Conservation (phyloP, 768 basidiomycete genomes). For the Hortiboletus campestris region DNA sequence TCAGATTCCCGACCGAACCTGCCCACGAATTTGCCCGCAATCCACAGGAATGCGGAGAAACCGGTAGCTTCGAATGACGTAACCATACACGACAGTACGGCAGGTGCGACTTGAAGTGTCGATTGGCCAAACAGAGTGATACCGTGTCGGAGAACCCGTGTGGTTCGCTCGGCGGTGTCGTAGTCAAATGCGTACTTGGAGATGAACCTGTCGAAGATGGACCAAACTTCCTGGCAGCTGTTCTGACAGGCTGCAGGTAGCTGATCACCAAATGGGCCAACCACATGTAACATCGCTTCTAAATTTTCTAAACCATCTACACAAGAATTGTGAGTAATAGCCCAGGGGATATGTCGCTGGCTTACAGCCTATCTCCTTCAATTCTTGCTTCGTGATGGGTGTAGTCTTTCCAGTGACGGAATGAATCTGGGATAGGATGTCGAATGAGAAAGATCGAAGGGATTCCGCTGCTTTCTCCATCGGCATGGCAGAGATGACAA, state of each 20-base stretch:
- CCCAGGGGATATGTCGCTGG: not conserved
- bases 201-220: slow-evolving; percentile 78
- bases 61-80: slow-evolving; percentile 76
- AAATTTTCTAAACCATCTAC: slow-evolving; percentile 87
- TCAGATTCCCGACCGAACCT: slow-evolving; percentile 72
- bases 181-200: slow-evolving; percentile 73
- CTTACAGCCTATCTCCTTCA: slow-evolving; percentile 68
- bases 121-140: slow-evolving; percentile 75
- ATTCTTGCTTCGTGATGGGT: slow-evolving; percentile 64
- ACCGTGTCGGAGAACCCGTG: slow-evolving; percentile 81
- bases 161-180: slow-evolving; percentile 77
- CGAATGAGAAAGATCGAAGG: slow-evolving; percentile 81
- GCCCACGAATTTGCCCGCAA: slow-evolving; percentile 81
- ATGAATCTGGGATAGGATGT: slow-evolving; percentile 79
- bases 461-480: slow-evolving; percentile 85
- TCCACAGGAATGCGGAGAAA: slow-evolving; percentile 89
- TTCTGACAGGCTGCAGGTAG: slow-evolving; percentile 77
- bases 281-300: slow-evolving; percentile 85
- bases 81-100: slow-evolving; percentile 74
- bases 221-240: slow-evolving; percentile 80
- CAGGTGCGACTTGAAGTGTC: slow-evolving; percentile 64
- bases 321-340: slow-evolving; percentile 9
- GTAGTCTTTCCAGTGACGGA: slow-evolving; percentile 51
- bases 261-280: slow-evolving; percentile 79
- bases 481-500: slow-evolving; percentile 93